Evolutionary conservation across 192 early-diverging fungal genomes (phyloP).

Genomic region (Backusella mclennaniae): DNA sequence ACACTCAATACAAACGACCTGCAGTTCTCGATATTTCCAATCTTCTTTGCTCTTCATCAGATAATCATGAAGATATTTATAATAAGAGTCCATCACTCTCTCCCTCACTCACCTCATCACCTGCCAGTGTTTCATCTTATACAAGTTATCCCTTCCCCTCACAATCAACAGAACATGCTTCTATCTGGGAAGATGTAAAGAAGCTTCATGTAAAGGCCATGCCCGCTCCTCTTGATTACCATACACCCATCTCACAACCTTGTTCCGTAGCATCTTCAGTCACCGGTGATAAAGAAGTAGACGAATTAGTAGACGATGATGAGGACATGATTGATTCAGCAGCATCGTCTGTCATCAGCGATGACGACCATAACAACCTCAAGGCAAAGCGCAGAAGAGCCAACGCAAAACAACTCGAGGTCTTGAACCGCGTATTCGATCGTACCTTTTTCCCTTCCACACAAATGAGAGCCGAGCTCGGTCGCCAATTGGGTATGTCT

Average conservation of each 20-base stretch:
- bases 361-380: constrained; percentile 13
- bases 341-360: neutral
- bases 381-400: constrained; percentile 82
- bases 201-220: neutral
- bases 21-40: constrained; percentile 34
- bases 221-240: neutral
- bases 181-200: constrained; percentile 1
- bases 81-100: constrained; percentile 21
- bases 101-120: constrained; percentile 21
- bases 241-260: constrained; percentile 4
- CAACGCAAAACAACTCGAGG: constrained; percentile 71
- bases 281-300: neutral
- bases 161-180: neutral
- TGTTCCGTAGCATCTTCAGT: neutral
- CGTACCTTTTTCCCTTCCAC: constrained; percentile 82
- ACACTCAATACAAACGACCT: constrained; percentile 19
- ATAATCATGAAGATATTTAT: constrained; percentile 1
- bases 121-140: constrained; percentile 24
- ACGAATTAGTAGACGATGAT: neutral
- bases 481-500: constrained; percentile 81
- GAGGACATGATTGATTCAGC: neutral
- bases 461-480: constrained; percentile 73
- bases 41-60: constrained; percentile 16
- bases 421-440: constrained; percentile 75
- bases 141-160: constrained; percentile 17